phyloP scores from a whole-genome alignment of 2,329 filamentous ascomycete genomes.

The Ambrosiella cleistominuta region DNA sequence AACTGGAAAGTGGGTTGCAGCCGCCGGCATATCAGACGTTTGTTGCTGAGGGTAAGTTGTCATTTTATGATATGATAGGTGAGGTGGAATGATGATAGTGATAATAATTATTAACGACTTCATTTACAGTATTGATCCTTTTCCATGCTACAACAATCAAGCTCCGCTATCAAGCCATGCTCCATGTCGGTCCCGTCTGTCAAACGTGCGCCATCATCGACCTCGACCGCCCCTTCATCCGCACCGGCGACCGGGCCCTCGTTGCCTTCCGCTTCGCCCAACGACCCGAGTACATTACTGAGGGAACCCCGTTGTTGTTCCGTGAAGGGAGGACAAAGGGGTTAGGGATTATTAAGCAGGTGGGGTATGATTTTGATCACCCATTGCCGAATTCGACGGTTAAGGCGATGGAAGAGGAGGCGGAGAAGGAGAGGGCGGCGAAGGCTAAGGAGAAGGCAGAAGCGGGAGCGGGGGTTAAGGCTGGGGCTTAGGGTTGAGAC shows the following conservation, averaged over 20 bases:
- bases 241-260: conserved; percentile 81
- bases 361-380: conserved; percentile 58
- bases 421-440: background rate
- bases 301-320: conserved; percentile 81
- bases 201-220: conserved; percentile 97
- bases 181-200: conserved; percentile 85
- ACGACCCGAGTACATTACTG: conserved; percentile 75
- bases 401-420: background rate
- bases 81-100: background rate
- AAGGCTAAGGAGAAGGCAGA: background rate
- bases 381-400: background rate
- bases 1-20: conserved; percentile 49
- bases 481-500: background rate
- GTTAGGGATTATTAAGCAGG: conserved; percentile 76
- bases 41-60: conserved; percentile 48
- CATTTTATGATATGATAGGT: background rate
- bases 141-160: conserved; percentile 96
- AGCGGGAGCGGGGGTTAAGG: background rate
- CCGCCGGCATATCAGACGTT: conserved; percentile 58
- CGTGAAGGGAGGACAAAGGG: conserved; percentile 91
- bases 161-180: conserved; percentile 92
- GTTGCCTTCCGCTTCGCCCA: conserved; percentile 94
- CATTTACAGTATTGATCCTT: conserved; percentile 58
- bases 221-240: conserved; percentile 87
- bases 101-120: background rate